Percentiles rank a stretch among this genome's conserved stretches.
Conservation (phyloP, 495 filamentous ascomycete genomes). For the Aspergillus affinis region DNA sequence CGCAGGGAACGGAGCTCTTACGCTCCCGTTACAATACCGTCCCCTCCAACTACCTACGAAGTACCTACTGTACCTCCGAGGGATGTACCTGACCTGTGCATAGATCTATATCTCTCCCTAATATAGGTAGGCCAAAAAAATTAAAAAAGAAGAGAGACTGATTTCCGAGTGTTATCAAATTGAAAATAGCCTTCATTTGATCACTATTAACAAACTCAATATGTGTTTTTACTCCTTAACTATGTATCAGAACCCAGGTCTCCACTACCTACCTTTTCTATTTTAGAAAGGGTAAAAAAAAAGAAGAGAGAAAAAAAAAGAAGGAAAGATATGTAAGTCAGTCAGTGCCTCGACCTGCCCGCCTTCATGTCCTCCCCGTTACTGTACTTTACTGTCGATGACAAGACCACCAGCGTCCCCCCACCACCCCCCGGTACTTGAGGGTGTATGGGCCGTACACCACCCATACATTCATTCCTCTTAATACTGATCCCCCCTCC, state of each 20-base stretch:
- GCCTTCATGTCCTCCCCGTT: not conserved
- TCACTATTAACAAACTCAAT: not conserved
- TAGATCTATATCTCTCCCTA: not conserved
- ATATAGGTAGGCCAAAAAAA: not conserved
- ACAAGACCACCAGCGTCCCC: not conserved
- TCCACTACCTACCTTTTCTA: not conserved
- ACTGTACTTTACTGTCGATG: not conserved
- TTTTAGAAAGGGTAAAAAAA: too few species aligned
- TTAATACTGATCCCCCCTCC: slow-evolving; percentile 11
- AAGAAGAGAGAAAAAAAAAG: too few species aligned
- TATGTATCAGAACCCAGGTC: not conserved
- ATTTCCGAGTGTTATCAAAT: too few species aligned
- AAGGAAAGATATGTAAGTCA: not conserved
- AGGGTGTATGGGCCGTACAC: not conserved
- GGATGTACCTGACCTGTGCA: not conserved
- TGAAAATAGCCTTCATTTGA: too few species aligned
- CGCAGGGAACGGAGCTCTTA: not conserved
- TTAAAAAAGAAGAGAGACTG: too few species aligned
- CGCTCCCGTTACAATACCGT: not conserved
- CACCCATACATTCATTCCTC: slow-evolving; percentile 6
- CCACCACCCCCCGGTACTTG: slow-evolving; percentile 1
- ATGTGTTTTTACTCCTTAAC: too few species aligned
- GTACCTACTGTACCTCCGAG: not conserved
- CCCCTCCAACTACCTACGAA: not conserved
- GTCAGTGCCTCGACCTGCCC: too few species aligned